Evolutionary conservation across 257 asterid species (phyloP).

Genomic region (Petunia axillaris): DNA sequence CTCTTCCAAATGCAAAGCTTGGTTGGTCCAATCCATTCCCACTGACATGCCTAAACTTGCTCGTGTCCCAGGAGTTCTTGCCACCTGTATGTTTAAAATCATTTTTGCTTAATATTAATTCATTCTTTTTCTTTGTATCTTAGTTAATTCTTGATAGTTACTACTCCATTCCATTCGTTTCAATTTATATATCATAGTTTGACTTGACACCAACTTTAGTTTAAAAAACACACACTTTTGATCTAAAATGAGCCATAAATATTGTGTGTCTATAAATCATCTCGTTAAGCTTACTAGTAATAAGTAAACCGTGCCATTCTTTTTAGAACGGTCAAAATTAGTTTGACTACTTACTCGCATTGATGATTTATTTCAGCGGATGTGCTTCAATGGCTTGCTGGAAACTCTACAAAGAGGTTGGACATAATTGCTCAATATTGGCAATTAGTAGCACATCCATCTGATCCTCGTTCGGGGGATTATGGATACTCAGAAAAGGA

Average conservation of each 20-base stretch:
- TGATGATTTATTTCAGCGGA: conserved; percentile 56
- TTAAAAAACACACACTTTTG: background rate
- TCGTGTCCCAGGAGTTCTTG: conserved; percentile 71
- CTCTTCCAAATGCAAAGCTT: conserved; percentile 59
- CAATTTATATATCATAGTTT: no score
- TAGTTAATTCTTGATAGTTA: background rate
- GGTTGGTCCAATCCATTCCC: conserved; percentile 91
- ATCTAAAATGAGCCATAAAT: background rate
- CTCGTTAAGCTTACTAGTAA: no score
- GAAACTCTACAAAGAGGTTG: conserved; percentile 69
- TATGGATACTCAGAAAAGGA: conserved; percentile 74
- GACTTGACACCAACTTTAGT: background rate
- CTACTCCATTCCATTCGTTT: background rate
- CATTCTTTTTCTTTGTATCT: background rate
- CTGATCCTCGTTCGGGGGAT: conserved; percentile 81
- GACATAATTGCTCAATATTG: conserved; percentile 90
- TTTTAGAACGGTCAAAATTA: no score
- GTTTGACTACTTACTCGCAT: background rate
- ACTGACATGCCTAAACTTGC: conserved; percentile 74
- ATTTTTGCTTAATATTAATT: background rate
- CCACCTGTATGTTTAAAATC: conserved; percentile 51
- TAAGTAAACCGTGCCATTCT: no score
- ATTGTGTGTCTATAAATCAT: background rate
- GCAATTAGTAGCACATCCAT: conserved; percentile 67
- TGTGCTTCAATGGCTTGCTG: conserved; percentile 88